Evolutionary conservation across 169 alveolate genomes (phyloP), one percentile per base, ranked within the genome.

Genomic region (Plasmodium sp.): DNA sequence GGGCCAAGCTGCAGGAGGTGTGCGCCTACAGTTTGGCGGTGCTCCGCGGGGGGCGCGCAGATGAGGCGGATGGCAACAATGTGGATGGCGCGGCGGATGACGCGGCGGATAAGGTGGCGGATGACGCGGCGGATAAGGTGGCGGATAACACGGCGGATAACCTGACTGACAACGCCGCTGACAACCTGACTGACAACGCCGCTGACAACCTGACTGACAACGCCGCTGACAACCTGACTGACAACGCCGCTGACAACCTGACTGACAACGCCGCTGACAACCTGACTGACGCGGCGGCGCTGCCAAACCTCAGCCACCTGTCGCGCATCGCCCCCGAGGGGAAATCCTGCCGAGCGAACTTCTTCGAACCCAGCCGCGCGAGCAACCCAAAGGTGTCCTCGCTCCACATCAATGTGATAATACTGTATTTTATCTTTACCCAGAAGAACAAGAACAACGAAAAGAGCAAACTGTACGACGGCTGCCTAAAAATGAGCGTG

Each of bases 361-460:
- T 74, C 56, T 73, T 43, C 36, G 72, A 84, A 10, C 51, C 54
- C 10, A 51, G 79, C 10, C 67, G 45, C 12, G 41, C 27, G 31
- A 90, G 72, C 39, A 90, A 22, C 72, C 6, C n/a, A 34, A 81
- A 80, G 27, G 58, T 90, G 5, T 90, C 94, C 22, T 80, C 94
- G 18, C 74, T 90, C 34, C 80, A 90, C 36, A 90, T 90, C 34
- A 90, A 90, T 81, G 22, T 90, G 34, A 18, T 90, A 36, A 90
- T 90, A 58, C 33, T 90, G 48, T 90, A 90, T 90, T 90, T 62
- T 62, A 67, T 90, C 41, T 31, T 90, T 51, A 56, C 48, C 33
- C 90, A 90, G 77, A 90, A 90, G 48, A 71, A 48, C 12, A 90
- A 90, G 22, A 80, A 80, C 74, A 79, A 90, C 51, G 33, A 62